Evolutionary conservation across 805 yeast species (phyloP).

Genomic region (Candida succiphila): DNA sequence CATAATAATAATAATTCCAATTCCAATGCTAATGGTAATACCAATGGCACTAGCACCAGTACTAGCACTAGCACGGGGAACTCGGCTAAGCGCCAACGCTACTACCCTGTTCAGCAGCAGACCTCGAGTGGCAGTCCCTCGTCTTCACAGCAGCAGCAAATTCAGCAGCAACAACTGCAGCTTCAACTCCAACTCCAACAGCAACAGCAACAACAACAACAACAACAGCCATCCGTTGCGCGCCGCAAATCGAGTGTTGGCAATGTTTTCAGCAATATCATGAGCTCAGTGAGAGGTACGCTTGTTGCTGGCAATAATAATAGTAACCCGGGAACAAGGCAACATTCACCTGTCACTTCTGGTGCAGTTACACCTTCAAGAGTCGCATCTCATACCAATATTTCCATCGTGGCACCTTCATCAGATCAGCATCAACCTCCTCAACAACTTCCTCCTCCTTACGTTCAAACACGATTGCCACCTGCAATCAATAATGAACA

Average conservation of each 20-base stretch:
- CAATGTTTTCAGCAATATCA: conserved; percentile 15
- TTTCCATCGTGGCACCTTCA: not conserved
- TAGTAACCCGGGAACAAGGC: not conserved
- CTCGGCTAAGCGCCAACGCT: too few species aligned
- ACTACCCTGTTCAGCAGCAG: too few species aligned
- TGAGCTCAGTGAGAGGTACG: conserved; percentile 15
- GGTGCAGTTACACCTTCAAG: not conserved
- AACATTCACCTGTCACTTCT: not conserved
- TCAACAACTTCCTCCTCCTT: not conserved
- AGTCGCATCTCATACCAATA: not conserved
- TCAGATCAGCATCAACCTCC: not conserved
- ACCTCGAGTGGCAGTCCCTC: too few species aligned
- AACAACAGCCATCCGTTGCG: too few species aligned
- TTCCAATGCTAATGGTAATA: too few species aligned
- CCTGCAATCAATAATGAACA: too few species aligned
- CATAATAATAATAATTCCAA: too few species aligned
- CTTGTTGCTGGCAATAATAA: conserved; percentile 1
- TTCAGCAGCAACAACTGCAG: not conserved
- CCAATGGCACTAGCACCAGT: too few species aligned
- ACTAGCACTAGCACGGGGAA: too few species aligned
- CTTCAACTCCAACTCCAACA: too few species aligned
- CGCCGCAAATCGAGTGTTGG: conserved; percentile 19
- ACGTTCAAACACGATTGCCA: too few species aligned
- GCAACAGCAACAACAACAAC: not conserved
- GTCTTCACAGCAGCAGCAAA: too few species aligned